phyloP scores from a whole-genome alignment of 352 stramenopile species.

The Porosira glacialis region DNA sequence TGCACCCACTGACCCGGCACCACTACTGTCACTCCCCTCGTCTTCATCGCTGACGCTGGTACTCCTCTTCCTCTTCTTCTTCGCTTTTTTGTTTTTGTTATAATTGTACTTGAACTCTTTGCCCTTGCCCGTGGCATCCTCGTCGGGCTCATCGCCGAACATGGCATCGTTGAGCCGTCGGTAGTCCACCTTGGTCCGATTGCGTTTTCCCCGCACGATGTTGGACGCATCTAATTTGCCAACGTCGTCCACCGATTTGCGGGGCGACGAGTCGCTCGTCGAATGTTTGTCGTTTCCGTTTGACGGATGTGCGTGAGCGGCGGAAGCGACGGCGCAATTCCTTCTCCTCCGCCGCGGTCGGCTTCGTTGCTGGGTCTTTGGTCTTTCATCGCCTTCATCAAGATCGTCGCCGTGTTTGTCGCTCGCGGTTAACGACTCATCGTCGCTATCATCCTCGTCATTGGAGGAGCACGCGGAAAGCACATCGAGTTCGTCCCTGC shows the following conservation, averaged over 20 bases:
- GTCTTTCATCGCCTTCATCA: slow-evolving; percentile 6
- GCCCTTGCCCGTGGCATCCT: slow-evolving; percentile 28
- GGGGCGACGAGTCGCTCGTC: slow-evolving; percentile 3
- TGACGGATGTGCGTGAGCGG: too few species aligned
- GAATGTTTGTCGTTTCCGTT: too few species aligned
- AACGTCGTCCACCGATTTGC: slow-evolving; percentile 24
- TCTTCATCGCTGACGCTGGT: slow-evolving; percentile 11
- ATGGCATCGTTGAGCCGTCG: slow-evolving; percentile 64
- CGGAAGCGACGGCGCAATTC: too few species aligned
- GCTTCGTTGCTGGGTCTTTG: too few species aligned
- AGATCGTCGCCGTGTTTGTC: not conserved
- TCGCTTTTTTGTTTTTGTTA: slow-evolving; percentile 5
- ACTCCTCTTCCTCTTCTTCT: not conserved
- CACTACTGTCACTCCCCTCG: not conserved
- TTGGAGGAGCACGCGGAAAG: slow-evolving; percentile 47
- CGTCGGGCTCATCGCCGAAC: slow-evolving; percentile 63
- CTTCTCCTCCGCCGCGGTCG: too few species aligned
- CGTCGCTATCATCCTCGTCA: slow-evolving; percentile 9
- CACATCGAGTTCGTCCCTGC: slow-evolving; percentile 61
- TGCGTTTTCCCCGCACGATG: slow-evolving; percentile 73
- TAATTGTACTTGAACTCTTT: slow-evolving; percentile 33
- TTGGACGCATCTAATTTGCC: slow-evolving; percentile 69
- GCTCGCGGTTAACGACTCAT: slow-evolving; percentile 9
- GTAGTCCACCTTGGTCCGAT: slow-evolving; percentile 72
- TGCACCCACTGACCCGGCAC: too few species aligned